phyloP scores from a whole-genome alignment of 305 asterid genomes.

The Caryopteris hybrid region DNA sequence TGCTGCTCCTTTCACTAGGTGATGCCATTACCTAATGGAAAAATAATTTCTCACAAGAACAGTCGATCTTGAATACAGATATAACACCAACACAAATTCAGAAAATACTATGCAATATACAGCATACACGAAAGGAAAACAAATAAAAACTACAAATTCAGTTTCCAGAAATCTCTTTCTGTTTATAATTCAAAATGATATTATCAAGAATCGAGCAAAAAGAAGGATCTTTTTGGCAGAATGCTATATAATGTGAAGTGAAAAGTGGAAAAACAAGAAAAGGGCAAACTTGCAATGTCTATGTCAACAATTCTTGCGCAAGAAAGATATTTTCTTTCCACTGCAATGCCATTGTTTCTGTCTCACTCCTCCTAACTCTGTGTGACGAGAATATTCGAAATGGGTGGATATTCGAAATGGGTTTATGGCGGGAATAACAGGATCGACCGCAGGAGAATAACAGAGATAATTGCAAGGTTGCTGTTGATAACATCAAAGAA shows the following conservation, averaged over 20 bases:
- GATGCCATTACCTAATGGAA: conserved; percentile 15
- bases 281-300: not conserved
- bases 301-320: not conserved
- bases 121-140: too few relatives aligned
- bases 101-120: too few relatives aligned
- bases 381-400: not conserved
- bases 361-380: not conserved
- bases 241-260: not conserved
- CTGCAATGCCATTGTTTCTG: conserved; percentile 3
- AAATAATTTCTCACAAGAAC: not conserved
- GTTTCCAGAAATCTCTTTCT: not conserved
- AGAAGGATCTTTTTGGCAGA: not conserved
- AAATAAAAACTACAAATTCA: not conserved
- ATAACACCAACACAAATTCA: too few relatives aligned
- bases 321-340: not conserved
- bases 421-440: conserved; percentile 18
- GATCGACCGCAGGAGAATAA: too few relatives aligned
- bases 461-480: conserved; percentile 12
- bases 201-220: not conserved
- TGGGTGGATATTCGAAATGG: conserved; percentile 23
- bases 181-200: not conserved
- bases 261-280: not conserved
- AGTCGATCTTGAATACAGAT: too few relatives aligned
- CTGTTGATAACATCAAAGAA: conserved; percentile 21
- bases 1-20: conserved; percentile 25